phyloP scores from a whole-genome alignment of 2,329 filamentous ascomycete genomes.

The Cladosporium sp. region DNA sequence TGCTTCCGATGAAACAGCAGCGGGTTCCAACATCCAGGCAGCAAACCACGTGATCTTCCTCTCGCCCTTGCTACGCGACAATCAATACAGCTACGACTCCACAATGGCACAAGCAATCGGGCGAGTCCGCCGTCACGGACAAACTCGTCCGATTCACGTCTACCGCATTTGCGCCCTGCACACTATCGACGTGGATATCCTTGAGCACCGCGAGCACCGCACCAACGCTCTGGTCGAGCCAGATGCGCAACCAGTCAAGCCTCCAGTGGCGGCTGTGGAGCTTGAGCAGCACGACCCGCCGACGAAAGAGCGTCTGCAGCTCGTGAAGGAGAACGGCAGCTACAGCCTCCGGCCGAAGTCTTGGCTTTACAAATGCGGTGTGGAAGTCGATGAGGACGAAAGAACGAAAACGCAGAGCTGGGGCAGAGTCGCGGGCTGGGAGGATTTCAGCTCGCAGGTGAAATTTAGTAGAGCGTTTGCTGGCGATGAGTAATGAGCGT shows the following conservation, averaged over 20 bases:
- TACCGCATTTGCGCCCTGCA: constrained; percentile 82
- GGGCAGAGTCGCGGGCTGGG: constrained; percentile 33
- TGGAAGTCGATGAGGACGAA: constrained; percentile 17
- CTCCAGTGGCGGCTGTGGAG: constrained; percentile 23
- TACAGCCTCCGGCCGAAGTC: constrained; percentile 37
- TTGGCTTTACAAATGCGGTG: constrained; percentile 30
- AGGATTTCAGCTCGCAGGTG: constrained; percentile 36
- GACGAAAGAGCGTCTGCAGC: constrained; percentile 32
- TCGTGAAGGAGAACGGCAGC: constrained; percentile 30
- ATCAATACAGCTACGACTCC: constrained; percentile 56
- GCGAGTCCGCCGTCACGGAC: constrained; percentile 58
- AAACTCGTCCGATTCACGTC: constrained; percentile 58
- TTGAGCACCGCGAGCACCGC: constrained; percentile 45
- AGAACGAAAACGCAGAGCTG: constrained; percentile 26
- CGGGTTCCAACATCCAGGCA: constrained; percentile 61
- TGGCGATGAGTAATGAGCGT: background rate
- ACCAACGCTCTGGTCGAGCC: constrained; percentile 28
- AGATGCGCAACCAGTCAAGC: constrained; percentile 23
- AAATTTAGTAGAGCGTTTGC: constrained; percentile 30
- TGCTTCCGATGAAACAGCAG: constrained; percentile 56
- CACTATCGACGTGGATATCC: constrained; percentile 51
- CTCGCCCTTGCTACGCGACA: constrained; percentile 53
- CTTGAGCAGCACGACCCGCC: background rate
- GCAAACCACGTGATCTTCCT: constrained; percentile 67
- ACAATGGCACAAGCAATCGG: constrained; percentile 66